Base-by-base conservation (phyloP, 176 grass and related monocot species). In the Avena sativa region DNA sequence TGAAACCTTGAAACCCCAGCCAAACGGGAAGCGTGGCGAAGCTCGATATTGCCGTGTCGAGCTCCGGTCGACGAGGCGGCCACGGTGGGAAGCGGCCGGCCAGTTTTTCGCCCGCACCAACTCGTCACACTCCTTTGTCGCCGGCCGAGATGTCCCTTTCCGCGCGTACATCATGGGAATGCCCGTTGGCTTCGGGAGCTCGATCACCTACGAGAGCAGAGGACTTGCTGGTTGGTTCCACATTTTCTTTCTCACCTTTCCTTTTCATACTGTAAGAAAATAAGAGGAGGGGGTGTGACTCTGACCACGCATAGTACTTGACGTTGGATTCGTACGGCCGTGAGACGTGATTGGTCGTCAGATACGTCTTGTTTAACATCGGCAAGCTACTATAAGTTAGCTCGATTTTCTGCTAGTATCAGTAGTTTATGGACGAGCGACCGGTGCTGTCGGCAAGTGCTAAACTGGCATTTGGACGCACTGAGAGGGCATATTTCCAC, bases 391-490 rank as follows among this genome's bases (percentile, higher is more conserved):
- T 13, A 23, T 23, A 51, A 51, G 49, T 12, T 51, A 51, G 49
- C 12, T 52, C 50, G 2, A 38, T 13, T 4, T 52, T 50, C 10
- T 52, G 13, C 50, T 50, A 16, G 8, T 20, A 14, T 20, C 12
- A 38, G 61, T 25, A 14, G 21, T 46, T 74, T 48, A 23, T 32
- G 20, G 9, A 43, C 25, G 3, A 40, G 40, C 72, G 72, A 32
- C 28, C 40, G 9, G 71, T 63, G 88, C 7, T 55, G 61, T 43
- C 61, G 60, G 34, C 61, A 5, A 79, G 80, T 20, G 84, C 16
- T 13, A 65, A 55, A 55, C 3, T 64, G 21, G 1, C 23, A 26
- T 66, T 90, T 90, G 80, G 89, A 60, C 49, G 55, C 1, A 57
- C 48, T 17, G 74, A 58, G 66, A 36, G 81, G 85, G 58, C 89